phyloP scores from a whole-genome alignment of 805 yeast species.

The Saturnispora hagleri region DNA sequence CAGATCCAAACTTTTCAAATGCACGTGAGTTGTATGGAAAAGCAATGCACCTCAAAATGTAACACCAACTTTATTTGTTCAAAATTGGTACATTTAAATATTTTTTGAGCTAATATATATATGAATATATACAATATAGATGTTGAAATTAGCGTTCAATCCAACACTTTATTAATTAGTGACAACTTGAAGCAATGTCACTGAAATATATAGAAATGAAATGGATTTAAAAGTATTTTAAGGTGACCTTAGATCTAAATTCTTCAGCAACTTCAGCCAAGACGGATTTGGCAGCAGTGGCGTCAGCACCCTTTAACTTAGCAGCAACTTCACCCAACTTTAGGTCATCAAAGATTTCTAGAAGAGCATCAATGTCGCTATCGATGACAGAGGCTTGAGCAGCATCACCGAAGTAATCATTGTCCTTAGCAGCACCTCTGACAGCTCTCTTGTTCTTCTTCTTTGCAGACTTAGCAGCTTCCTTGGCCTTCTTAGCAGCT shows the following conservation, averaged over 20 bases:
- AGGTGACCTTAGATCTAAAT: constrained; percentile 8
- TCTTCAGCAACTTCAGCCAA: constrained; percentile 47
- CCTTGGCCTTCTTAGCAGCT: constrained; percentile 73
- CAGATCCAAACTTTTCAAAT: too few species aligned
- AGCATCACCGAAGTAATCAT: constrained; percentile 75
- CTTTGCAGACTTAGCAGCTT: constrained; percentile 94
- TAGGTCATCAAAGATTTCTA: constrained; percentile 73
- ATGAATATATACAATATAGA: too few species aligned
- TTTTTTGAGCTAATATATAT: too few species aligned
- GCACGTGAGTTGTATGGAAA: too few species aligned
- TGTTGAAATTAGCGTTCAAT: not conserved
- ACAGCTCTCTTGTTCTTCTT: constrained; percentile 63
- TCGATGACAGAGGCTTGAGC: constrained; percentile 59
- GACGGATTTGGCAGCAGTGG: constrained; percentile 49
- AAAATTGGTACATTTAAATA: too few species aligned
- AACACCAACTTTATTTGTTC: too few species aligned
- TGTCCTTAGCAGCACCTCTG: constrained; percentile 76
- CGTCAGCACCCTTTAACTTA: constrained; percentile 50
- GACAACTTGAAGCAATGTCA: not conserved
- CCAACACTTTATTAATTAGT: not conserved
- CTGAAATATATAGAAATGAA: constrained; percentile 6
- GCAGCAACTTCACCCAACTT: constrained; percentile 68
- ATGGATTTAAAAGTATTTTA: constrained; percentile 16
- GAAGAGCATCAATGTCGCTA: constrained; percentile 67
- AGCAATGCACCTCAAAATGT: too few species aligned